Evolutionary conservation across 768 basidiomycete species (phyloP), one percentile per base, ranked within the genome.

Genomic region (Plicaturopsis crispa): DNA sequence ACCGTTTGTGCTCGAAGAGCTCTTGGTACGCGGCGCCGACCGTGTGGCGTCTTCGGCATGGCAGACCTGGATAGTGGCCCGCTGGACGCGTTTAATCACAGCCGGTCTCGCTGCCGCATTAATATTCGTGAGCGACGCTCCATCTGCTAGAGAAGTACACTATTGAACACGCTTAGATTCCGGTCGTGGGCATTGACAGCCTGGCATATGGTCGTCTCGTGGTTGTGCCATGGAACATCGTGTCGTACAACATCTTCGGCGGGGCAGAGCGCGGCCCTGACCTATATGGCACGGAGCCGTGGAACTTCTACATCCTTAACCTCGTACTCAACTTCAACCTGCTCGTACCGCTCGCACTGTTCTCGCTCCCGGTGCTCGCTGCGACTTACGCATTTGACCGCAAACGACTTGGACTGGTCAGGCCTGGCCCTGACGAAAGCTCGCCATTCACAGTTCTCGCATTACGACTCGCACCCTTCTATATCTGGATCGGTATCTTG

Each of bases 301-400:
- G 79, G 72, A 63, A 75, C 38, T 99, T 80, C 62, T 98, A 98
- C 64, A 47, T 93, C 45, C 62, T 76, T 46, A 99, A 98, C 62
- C 77, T 96, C 41, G 66, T 86, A 43, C 74, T 98, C 44, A 98
- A 96, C 68, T 96, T 98, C 73, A 99, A 98, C 64, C 60, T 90
- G 40, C 61, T 92, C 40, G 59, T 85, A 12, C 80, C 81, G 1
- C 71, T 97, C 45, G 89, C 94, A 0, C 66, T 98, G 17, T 44
- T 80, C 7, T 83, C 93, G 6, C 61, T 93, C 5, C 94, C 93
- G 5, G 72, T 80, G 1, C 72, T 98, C 24, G 67, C 60, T 14
- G 55, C 94, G 42, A 93, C 92, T 0, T 79, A 79, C 54, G 43
- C 63, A 17, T 60, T 86, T 46, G 92, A 98, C 59, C 72, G 70